Base-by-base conservation (phyloP, 257 asterid genomes). In the Solanum medicagineum region DNA sequence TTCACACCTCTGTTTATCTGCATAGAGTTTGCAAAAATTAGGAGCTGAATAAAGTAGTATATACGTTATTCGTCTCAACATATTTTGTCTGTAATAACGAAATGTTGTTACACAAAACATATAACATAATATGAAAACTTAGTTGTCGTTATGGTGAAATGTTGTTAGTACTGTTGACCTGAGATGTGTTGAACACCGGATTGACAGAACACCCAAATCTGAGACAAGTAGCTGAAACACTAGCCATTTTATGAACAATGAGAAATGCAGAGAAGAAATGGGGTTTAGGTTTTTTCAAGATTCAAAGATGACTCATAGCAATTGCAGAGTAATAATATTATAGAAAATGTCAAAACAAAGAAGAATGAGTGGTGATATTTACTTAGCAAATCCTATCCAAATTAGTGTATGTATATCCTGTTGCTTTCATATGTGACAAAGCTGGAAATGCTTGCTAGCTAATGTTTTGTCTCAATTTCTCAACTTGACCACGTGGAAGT, bases 201-300 rank as follows among this genome's bases (percentile, higher is more conserved):
- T 81, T 84, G 40, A 59, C 10, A 32, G 92, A 90, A 84, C 89
- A 86, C 8, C 87, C 83, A 71, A 90, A 79, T 84, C 87, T 79
- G 29, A 90, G 81, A 89, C 84, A 90, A 26, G 93, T 90, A 85
- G 93, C 91, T 17, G 95, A 90, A 90, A 90, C 83, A 60, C 95
- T 81, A 15, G 95, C 95, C 95, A 81, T 81, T 59, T 66, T 32
- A 12, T 59, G 84, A 81, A 81, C 15, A 40, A 81, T 7, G 73
- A 6, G 42, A 60, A 81, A 81, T 14, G 6, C 36, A 81, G 73
- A 55, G 42, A 57, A 40, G 84, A 57, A 57, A 81, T 26, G 19
- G 29, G 7, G 9, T 69, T 32, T n/a, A 47, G 59, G 16, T 77
- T 53, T 26, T 1, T 51, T 77, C 47, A 49, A 22, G 60, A 74